Evolutionary conservation across 352 stramenopile genomes (phyloP).

Genomic region (Peronosclerospora sorghi): DNA sequence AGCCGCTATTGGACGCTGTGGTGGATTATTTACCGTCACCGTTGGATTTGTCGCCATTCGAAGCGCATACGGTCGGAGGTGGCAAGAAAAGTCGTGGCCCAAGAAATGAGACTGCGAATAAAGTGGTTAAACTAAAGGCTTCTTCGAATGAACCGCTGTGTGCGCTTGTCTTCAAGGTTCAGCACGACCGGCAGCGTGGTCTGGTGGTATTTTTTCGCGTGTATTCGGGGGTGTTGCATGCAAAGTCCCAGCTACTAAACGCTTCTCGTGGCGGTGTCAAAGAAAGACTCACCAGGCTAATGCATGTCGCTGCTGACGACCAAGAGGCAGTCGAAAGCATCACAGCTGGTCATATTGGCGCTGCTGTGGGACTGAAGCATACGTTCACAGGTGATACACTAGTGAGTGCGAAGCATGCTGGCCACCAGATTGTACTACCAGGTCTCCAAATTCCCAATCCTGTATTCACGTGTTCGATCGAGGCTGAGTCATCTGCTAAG

Average conservation of each 20-base stretch:
- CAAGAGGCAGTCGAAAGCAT: constrained; percentile 80
- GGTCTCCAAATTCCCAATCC: constrained; percentile 64
- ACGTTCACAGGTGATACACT: constrained; percentile 91
- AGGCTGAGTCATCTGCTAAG: constrained; percentile 77
- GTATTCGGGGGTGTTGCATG: constrained; percentile 85
- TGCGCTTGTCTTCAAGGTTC: constrained; percentile 64
- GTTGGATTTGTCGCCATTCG: constrained; percentile 71
- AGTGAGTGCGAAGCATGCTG: constrained; percentile 55
- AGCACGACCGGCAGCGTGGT: constrained; percentile 65
- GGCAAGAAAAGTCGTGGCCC: constrained; percentile 25
- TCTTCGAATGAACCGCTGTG: constrained; percentile 40
- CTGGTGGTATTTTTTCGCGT: constrained; percentile 89
- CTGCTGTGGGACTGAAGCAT: constrained; percentile 87
- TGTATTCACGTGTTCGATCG: constrained; percentile 88
- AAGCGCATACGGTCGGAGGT: constrained; percentile 29
- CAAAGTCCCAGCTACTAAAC: constrained; percentile 74
- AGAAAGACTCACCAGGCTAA: constrained; percentile 58
- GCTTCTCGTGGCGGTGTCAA: constrained; percentile 42
- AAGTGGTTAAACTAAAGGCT: constrained; percentile 23
- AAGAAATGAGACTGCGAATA: constrained; percentile 2
- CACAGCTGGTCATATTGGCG: constrained; percentile 85
- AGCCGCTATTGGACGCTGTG: constrained; percentile 96
- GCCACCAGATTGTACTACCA: constrained; percentile 31
- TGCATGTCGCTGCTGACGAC: constrained; percentile 87
- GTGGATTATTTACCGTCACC: constrained; percentile 95